A percentile compares a stretch with the other conserved stretches of the same genome.
phyloP scores from a whole-genome alignment of 2,329 filamentous ascomycete genomes.

The Fusarium falciforme region DNA sequence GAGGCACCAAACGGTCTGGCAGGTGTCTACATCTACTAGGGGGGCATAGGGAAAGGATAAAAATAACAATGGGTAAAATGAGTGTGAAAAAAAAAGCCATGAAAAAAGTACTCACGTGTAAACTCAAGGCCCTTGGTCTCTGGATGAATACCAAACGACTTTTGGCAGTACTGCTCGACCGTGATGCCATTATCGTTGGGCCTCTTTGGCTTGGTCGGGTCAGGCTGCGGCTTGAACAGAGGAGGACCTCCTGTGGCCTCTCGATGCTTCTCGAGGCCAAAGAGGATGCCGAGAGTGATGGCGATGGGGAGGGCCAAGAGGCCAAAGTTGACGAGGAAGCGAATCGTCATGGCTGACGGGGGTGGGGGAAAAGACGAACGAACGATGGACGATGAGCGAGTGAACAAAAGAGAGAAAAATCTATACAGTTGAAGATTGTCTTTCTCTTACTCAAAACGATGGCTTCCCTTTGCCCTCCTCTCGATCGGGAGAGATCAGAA shows the following conservation, averaged over 20 bases:
- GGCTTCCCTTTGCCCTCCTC: neutral
- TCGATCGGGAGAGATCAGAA: neutral
- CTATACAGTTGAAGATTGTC: neutral
- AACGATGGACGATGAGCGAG: neutral
- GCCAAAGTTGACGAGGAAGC: conserved; percentile 61
- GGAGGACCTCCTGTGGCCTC: conserved; percentile 55
- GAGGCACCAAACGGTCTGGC: neutral
- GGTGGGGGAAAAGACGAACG: neutral
- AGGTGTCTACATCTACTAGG: neutral
- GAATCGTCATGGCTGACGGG: conserved; percentile 49
- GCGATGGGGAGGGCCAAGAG: conserved; percentile 63
- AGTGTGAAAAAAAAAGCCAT: neutral
- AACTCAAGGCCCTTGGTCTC: conserved; percentile 57
- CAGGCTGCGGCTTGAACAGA: conserved; percentile 52
- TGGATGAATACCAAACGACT: conserved; percentile 56
- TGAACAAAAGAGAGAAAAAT: conserved; percentile 1
- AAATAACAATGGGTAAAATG: neutral
- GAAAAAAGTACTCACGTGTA: conserved; percentile 53
- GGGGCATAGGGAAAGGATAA: neutral
- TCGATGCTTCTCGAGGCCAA: conserved; percentile 60
- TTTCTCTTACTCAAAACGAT: neutral
- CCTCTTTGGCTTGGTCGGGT: conserved; percentile 27
- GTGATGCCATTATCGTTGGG: conserved; percentile 36
- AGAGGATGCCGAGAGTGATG: conserved; percentile 60
- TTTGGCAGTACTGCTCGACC: conserved; percentile 37